Percentiles rank a stretch among this genome's conserved stretches.
These are phyloP conservation scores for Lizonia empirigonia DNA, from an alignment of 2,329 filamentous ascomycete species.

Conservation along the genomic window DNA sequence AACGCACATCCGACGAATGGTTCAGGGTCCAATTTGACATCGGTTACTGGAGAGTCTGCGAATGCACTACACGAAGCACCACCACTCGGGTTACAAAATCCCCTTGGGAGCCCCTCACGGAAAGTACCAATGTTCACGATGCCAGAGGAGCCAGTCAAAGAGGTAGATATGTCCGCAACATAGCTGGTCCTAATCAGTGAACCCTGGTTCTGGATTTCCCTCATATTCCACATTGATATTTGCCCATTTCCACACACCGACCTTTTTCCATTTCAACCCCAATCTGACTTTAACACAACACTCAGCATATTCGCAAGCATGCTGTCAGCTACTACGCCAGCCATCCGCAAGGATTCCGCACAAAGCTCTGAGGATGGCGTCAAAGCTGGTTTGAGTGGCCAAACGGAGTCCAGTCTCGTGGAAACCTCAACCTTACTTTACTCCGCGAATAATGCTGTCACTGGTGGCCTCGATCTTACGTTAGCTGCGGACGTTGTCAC, in stretches of 20 bases:
- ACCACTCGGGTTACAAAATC: conserved; percentile 25
- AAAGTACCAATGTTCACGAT: conserved; percentile 53
- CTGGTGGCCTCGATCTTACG: neutral
- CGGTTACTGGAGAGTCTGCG: neutral
- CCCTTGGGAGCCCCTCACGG: conserved; percentile 34
- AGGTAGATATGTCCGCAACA: conserved; percentile 44
- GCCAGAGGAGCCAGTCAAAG: conserved; percentile 49
- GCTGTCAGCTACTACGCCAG: neutral
- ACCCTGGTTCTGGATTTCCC: too few species aligned
- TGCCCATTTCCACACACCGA: too few species aligned
- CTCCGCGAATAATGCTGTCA: neutral
- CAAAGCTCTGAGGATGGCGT: neutral
- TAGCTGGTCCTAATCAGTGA: conserved; percentile 1
- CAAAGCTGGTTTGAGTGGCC: neutral
- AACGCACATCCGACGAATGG: conserved; percentile 31
- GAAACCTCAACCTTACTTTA: neutral
- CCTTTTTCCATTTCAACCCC: too few species aligned
- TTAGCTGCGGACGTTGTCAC: conserved; percentile 5
- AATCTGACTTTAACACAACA: neutral
- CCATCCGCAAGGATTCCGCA: conserved; percentile 2
- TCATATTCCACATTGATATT: too few species aligned
- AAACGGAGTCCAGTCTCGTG: neutral
- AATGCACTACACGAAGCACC: neutral
- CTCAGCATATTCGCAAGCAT: neutral
- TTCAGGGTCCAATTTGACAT: conserved; percentile 4